Percentiles rank a stretch among this genome's conserved stretches.
phyloP scores from a whole-genome alignment of 2,329 filamentous ascomycete genomes.

The Polychaeton citri region DNA sequence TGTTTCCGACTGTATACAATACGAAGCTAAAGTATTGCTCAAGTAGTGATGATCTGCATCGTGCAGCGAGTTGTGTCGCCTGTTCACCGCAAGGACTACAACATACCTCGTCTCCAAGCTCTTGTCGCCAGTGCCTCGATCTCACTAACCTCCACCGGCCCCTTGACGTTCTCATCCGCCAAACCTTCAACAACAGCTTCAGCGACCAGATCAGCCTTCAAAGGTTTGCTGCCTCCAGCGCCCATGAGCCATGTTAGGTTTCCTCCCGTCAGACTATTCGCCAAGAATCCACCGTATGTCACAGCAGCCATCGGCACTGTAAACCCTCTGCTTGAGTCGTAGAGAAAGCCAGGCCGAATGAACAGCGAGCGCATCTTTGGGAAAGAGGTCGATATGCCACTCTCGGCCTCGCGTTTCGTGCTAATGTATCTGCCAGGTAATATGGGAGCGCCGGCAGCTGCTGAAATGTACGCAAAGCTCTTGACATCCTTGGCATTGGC shows the following conservation, averaged over 20 bases:
- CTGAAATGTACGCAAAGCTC: conserved; percentile 79
- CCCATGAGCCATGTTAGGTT: conserved; percentile 67
- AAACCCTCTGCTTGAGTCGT: conserved; percentile 66
- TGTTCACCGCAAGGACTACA: conserved; percentile 41
- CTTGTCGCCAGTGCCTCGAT: conserved; percentile 72
- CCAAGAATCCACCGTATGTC: conserved; percentile 57
- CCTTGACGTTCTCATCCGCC: conserved; percentile 56
- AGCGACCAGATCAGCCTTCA: conserved; percentile 76
- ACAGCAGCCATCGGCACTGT: conserved; percentile 75
- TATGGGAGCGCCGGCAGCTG: conserved; percentile 71
- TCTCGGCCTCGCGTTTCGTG: conserved; percentile 86
- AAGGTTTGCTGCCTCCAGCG: conserved; percentile 67
- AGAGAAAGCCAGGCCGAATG: conserved; percentile 76
- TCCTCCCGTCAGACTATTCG: conserved; percentile 67
- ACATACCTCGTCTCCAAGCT: conserved; percentile 82
- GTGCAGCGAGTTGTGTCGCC: no score
- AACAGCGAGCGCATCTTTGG: conserved; percentile 68
- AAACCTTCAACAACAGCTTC: conserved; percentile 84
- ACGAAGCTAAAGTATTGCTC: no score
- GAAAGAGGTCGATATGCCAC: conserved; percentile 57
- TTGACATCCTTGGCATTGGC: conserved; percentile 50
- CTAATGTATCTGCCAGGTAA: conserved; percentile 75
- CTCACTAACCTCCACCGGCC: conserved; percentile 62
- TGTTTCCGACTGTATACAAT: no score
- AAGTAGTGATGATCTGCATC: no score